A percentile compares a stretch with the other conserved stretches of the same genome.
Evolutionary conservation across 495 filamentous ascomycete species (phyloP).

Genomic region (Stereocaulon alpinum): DNA sequence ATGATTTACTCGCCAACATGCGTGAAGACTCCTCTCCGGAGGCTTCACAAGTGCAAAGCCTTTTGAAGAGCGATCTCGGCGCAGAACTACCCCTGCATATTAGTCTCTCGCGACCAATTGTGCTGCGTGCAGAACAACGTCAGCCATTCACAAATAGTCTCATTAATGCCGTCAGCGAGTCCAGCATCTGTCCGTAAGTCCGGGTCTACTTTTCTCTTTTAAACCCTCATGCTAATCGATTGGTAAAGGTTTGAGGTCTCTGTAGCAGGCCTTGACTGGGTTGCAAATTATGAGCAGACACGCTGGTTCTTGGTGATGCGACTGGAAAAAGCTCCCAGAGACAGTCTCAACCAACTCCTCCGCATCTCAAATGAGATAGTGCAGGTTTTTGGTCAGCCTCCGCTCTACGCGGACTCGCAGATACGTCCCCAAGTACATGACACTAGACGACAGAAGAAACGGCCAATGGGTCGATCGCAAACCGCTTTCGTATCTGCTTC

Average conservation of each 20-base stretch:
- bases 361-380: constrained; percentile 52
- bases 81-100: constrained; percentile 79
- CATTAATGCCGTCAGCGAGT: constrained; percentile 28
- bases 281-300: constrained; percentile 60
- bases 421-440: background rate
- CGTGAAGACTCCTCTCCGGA: constrained; percentile 6
- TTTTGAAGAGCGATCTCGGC: constrained; percentile 66
- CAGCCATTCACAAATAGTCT: constrained; percentile 48
- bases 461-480: background rate
- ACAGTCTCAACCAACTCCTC: constrained; percentile 55
- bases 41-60: constrained; percentile 37
- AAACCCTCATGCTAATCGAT: constrained; percentile 8
- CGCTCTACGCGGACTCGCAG: constrained; percentile 45
- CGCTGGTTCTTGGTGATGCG: constrained; percentile 82
- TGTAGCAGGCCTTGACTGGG: constrained; percentile 48
- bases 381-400: constrained; percentile 51
- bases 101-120: constrained; percentile 69
- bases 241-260: constrained; percentile 40
- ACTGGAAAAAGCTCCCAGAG: constrained; percentile 35
- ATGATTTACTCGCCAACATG: constrained; percentile 38
- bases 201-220: background rate
- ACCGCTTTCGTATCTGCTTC: background rate
- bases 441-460: background rate
- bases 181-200: constrained; percentile 36
- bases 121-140: constrained; percentile 54